phyloP scores from a whole-genome alignment of 192 early-diverging fungal genomes.

The Entomortierella lignicola region DNA sequence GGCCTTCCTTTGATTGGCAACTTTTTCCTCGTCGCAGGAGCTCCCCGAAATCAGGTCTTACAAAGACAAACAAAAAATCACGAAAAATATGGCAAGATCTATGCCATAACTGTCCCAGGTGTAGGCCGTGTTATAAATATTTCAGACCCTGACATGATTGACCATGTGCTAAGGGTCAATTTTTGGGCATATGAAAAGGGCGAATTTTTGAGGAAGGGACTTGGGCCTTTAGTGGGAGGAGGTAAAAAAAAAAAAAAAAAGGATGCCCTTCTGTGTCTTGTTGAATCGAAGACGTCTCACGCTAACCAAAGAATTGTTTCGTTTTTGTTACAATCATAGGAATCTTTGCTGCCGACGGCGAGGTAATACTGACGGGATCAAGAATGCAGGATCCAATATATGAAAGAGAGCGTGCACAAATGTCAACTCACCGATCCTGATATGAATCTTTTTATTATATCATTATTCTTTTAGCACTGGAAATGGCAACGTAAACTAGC shows the following conservation, averaged over 20 bases:
- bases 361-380: constrained; percentile 16
- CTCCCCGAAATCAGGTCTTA: constrained; percentile 20
- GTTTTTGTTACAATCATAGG: constrained; percentile 10
- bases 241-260: constrained; percentile 21
- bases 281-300: too few species aligned
- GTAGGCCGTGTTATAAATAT: constrained; percentile 36
- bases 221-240: constrained; percentile 39
- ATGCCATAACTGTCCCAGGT: constrained; percentile 32
- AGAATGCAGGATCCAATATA: too few species aligned
- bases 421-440: too few species aligned
- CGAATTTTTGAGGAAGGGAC: constrained; percentile 8
- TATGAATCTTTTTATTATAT: too few species aligned
- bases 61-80: constrained; percentile 33
- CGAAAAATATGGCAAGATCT: constrained; percentile 31
- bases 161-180: constrained; percentile 45
- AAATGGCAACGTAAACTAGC: constrained; percentile 55
- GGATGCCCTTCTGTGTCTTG: too few species aligned
- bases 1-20: constrained; percentile 36
- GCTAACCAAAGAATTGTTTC: too few species aligned
- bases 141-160: constrained; percentile 27
- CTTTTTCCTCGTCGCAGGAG: constrained; percentile 6
- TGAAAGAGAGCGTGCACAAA: too few species aligned
- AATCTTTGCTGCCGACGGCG: constrained; percentile 48
- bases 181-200: constrained; percentile 56
- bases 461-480: constrained; percentile 44